Percentiles rank a stretch among this genome's conserved stretches.
Evolutionary conservation across 192 early-diverging fungal species (phyloP).

Genomic region (Piromyces sp.): DNA sequence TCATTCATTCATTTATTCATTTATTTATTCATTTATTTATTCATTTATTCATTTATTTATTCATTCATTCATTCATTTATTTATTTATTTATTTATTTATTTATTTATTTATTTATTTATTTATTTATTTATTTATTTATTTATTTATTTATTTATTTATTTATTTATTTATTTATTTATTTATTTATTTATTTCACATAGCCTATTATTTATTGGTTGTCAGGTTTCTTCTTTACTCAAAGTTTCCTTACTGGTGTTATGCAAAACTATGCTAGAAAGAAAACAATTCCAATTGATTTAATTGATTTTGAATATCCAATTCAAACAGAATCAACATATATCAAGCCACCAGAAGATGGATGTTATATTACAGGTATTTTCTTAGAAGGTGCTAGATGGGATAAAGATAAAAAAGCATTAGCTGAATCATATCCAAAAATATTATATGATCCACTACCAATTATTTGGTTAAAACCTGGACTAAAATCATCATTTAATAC

Average conservation of each 20-base stretch:
- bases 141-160: background rate
- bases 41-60: background rate
- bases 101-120: too few species aligned
- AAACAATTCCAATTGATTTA: constrained; percentile 42
- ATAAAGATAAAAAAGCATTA: constrained; percentile 27
- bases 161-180: background rate
- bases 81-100: too few species aligned
- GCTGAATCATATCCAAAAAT: constrained; percentile 30
- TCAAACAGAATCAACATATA: constrained; percentile 22
- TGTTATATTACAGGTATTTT: constrained; percentile 41
- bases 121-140: too few species aligned
- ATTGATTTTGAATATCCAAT: constrained; percentile 33
- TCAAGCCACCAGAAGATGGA: constrained; percentile 39
- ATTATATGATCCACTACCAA: constrained; percentile 31
- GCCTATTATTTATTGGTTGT: constrained; percentile 41
- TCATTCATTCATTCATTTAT: background rate
- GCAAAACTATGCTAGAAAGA: constrained; percentile 34
- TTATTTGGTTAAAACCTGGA: constrained; percentile 39
- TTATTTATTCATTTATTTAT: background rate
- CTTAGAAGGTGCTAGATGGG: constrained; percentile 42
- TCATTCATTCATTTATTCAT: background rate
- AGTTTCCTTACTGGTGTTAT: constrained; percentile 24
- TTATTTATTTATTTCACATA: background rate
- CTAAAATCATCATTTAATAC: constrained; percentile 20
- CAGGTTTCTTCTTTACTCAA: constrained; percentile 49